Evolutionary conservation across 805 yeast genomes (phyloP), one percentile per base, ranked within the genome.

Genomic region (Yarrowia sp.): DNA sequence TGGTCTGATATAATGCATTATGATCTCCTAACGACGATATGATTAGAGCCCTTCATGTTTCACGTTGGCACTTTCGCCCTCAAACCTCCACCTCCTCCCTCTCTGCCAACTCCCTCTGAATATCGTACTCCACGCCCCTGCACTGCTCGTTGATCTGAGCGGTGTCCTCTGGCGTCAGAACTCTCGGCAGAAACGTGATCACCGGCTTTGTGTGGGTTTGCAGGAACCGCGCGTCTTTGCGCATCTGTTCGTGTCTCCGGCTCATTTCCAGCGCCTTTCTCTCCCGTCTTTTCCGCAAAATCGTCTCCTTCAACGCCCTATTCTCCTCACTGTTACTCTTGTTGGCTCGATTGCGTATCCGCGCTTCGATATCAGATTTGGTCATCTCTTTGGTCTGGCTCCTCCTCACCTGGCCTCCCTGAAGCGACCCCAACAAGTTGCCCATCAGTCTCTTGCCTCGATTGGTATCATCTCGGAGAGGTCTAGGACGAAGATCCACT

Each of bases 381-480:
- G 39, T 6, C 3, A n/a, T 12, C 13, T n/a, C 20, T 24, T 12
- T 24, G 7, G 17, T 7, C 15, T 24, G 30, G 15, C 19, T 43
- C 15, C 19, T 17, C 8, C 12, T 9, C 12, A 19, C 7, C 19
- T 30, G 19, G 10, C 38, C 30, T 10, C 63, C 63, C 13, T 56
- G 63, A 4, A 56, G 39, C 15, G 63, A 42, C 38, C 49, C 63
- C 17, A 56, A 12, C 14, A 58, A 17, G 30, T 17, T 34, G 4
- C 64, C 50, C 50, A 43, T 58, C 33, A 58, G 15, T 9, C 64
- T 40, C 43, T 58, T 42, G 2, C 50, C 64, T 7, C 64, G 17
- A n/a, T 14, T 30, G 7, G 50, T 13, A n/a, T 58, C 63, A 17
- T 56, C 64, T 43, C 42, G 5, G 12, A 55, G 30, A 15, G 43